Percentiles rank a stretch among this genome's conserved stretches.
phyloP scores from a whole-genome alignment of 2,329 filamentous ascomycete genomes.

The Epichloe gansuensis region DNA sequence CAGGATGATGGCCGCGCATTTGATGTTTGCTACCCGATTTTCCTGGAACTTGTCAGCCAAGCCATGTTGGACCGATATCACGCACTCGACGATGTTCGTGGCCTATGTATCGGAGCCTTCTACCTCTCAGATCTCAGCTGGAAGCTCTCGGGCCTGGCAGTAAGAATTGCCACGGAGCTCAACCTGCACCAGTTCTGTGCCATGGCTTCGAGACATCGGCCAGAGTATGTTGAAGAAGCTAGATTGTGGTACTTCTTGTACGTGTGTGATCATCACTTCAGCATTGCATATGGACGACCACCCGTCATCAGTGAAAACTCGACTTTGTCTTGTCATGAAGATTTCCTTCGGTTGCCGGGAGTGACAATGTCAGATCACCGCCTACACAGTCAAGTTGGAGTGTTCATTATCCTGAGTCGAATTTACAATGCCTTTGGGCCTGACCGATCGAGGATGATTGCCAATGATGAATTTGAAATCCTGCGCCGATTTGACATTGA shows the following conservation, averaged over 20 bases:
- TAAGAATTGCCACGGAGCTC: conserved; percentile 45
- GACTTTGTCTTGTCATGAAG: conserved; percentile 44
- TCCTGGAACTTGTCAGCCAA: conserved; percentile 42
- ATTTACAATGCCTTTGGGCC: conserved; percentile 46
- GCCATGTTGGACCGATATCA: conserved; percentile 43
- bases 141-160: conserved; percentile 48
- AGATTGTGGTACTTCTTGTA: conserved; percentile 53
- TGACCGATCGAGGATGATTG: conserved; percentile 30
- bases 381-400: conserved; percentile 45
- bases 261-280: conserved; percentile 54
- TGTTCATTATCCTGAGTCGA: conserved; percentile 48
- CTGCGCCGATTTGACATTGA: conserved; percentile 18
- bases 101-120: conserved; percentile 50
- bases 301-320: conserved; percentile 47
- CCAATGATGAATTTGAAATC: conserved; percentile 21
- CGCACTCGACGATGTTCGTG: conserved; percentile 46
- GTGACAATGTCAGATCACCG: conserved; percentile 43
- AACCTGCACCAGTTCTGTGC: conserved; percentile 42
- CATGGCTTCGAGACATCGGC: conserved; percentile 30
- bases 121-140: conserved; percentile 45
- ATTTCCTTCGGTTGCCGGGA: conserved; percentile 36
- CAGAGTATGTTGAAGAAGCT: conserved; percentile 39
- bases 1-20: conserved; percentile 32
- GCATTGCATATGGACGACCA: conserved; percentile 47
- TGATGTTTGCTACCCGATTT: conserved; percentile 44